Base-by-base conservation (phyloP, 345 rosid species). In the Microthlaspi erraticum region DNA sequence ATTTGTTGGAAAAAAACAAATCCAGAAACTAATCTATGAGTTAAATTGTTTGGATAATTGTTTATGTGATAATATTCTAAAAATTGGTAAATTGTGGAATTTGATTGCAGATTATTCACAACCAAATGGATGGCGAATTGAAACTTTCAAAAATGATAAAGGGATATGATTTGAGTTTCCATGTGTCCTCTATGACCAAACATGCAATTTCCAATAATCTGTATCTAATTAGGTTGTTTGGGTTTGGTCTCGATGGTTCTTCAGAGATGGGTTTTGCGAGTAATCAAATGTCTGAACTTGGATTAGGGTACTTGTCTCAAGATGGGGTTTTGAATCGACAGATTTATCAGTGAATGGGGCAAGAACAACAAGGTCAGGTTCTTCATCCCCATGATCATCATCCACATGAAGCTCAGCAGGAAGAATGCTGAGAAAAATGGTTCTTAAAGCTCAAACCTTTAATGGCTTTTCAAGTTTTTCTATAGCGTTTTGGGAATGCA, bases 211-310 rank as follows among this genome's bases (percentile, higher is more conserved):
- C n/a, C n/a, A n/a, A n/a, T n/a, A n/a, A n/a, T n/a, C n/a, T n/a
- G n/a, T n/a, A n/a, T n/a, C n/a, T n/a, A 34, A n/a, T 20, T 57
- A 64, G 55, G 70, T 52, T 66, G 51, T 48, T 23, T 50, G 70
- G 49, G 12, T 68, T 43, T 44, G 56, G 6, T 68, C 44, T 20
- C 54, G 33, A 18, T 44, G 72, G 45, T 46, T 61, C 60, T 68
- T 32, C 36, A 56, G 45, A 42, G 53, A 67, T 54, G 39, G 51
- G 61, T 53, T 66, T 31, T 17, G n/a, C n/a, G 7, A 17, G 31
- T 26, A 66, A 66, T 31, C 51, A 53, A 52, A 53, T 3, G 5
- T 55, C 14, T 44, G 36, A 41, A 33, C 61, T 56, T 56, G 64
- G n/a, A n/a, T 17, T 45, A 46, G 42, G 43, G 12, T 17, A n/a